Evolutionary conservation across 225 moss, liverwort and hornwort genomes (phyloP), one percentile per base, ranked within the genome.

Genomic region (Lunularia cruciata): DNA sequence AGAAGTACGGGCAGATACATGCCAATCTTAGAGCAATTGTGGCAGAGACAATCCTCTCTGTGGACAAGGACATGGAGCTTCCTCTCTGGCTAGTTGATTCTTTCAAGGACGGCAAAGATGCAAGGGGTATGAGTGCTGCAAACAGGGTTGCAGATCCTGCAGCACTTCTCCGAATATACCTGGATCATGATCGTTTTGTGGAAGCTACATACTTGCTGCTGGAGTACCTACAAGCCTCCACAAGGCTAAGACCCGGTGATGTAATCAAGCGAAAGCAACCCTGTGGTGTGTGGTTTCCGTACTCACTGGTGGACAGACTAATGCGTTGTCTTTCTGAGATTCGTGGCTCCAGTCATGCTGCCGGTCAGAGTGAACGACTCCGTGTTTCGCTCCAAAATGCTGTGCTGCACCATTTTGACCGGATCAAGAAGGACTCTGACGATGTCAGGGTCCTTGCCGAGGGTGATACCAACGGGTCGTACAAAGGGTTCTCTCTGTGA

Each of bases 221-320:
- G 18, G 98, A 98, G 72, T 89, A 83, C 35, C 52, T 93, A 49
- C 87, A 91, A 81, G 87, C 89, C 40, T 87, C 92, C 74, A 80
- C 81, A 35, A 78, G 75, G 80, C 85, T 91, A 74, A 86, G 88
- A 37, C 89, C 98, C 58, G 84, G 86, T 73, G 98, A 93, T 79
- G 83, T 93, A 8, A 85, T 91, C 23, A 98, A 91, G 75, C 86
- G 98, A 63, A 98, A 93, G 83, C 98, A 84, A 68, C 78, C 89
- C 52, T 91, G 89, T 73, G 89, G 90, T 25, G 93, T 93, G 38
- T 98, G 98, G 98, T 98, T 98, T 60, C 98, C 98, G 2, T 98
- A 98, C 60, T 93, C 89, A 3, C 67, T 93, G 64, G 72, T 93
- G 2, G 98, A 93, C 79, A 83, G 86, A 72, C 73, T 98, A 60